Conservation (phyloP, 768 basidiomycete genomes). For the Mycena sanguinolenta region DNA sequence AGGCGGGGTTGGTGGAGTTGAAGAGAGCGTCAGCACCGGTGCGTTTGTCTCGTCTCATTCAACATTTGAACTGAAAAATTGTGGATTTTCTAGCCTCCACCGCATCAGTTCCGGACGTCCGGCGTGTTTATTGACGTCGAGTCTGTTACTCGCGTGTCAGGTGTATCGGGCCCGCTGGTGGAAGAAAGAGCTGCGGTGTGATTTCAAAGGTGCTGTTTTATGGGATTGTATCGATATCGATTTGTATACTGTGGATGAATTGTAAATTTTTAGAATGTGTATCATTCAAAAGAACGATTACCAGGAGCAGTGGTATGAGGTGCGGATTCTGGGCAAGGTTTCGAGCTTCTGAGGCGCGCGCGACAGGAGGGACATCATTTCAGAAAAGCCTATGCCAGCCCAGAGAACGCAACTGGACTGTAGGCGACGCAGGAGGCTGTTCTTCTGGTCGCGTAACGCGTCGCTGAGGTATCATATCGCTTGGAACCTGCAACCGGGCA, state of each 20-base stretch:
- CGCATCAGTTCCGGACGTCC: background rate
- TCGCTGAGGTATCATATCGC: conserved; percentile 65
- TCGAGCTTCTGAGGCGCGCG: background rate
- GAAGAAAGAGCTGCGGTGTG: background rate
- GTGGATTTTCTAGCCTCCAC: background rate
- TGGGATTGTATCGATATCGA: too few relatives aligned
- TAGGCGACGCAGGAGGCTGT: too few relatives aligned
- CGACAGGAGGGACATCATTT: too few relatives aligned
- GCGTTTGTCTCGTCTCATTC: background rate
- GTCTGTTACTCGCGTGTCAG: too few relatives aligned
- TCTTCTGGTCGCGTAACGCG: background rate
- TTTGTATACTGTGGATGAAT: background rate
- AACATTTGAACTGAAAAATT: too few relatives aligned
- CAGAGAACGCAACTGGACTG: too few relatives aligned
- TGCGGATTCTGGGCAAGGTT: too few relatives aligned
- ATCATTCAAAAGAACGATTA: background rate
- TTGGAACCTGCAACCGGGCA: conserved; percentile 63
- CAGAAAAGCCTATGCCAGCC: too few relatives aligned
- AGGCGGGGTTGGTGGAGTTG: background rate
- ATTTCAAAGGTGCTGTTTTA: background rate
- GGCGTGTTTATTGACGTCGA: conserved; percentile 19
- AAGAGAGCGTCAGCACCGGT: conserved; percentile 18
- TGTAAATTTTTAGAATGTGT: background rate
- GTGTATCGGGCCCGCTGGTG: too few relatives aligned
- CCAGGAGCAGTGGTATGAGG: background rate